Evolutionary conservation across 495 filamentous ascomycete species (phyloP).

Genomic region (Penicillium waksmanii): DNA sequence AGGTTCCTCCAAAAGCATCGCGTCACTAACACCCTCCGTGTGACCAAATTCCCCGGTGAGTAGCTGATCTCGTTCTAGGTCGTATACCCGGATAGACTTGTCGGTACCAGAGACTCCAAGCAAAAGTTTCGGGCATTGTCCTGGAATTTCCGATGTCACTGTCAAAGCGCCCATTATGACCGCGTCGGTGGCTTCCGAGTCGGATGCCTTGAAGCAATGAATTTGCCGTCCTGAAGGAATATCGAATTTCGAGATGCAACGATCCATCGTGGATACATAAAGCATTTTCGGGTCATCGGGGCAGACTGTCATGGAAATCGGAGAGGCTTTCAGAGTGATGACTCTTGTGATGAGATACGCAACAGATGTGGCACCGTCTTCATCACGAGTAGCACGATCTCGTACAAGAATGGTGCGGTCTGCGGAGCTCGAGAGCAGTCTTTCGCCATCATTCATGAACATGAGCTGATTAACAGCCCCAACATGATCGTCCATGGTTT

Average conservation of each 20-base stretch:
- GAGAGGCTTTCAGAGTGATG: conserved; percentile 82
- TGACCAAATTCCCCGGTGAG: conserved; percentile 91
- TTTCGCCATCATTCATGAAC: conserved; percentile 66
- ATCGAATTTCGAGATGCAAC: conserved; percentile 77
- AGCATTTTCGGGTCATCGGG: conserved; percentile 63
- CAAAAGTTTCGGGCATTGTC: conserved; percentile 58
- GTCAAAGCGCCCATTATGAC: conserved; percentile 80
- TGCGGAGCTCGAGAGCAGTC: conserved; percentile 81
- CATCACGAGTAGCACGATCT: conserved; percentile 69
- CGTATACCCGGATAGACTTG: conserved; percentile 91
- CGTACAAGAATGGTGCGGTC: conserved; percentile 84
- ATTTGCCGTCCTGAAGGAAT: conserved; percentile 69
- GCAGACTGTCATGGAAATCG: conserved; percentile 75
- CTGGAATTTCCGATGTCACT: conserved; percentile 44
- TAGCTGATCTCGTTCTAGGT: conserved; percentile 72
- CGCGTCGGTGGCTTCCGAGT: conserved; percentile 75
- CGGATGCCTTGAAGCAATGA: conserved; percentile 77
- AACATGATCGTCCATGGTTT: conserved; percentile 80
- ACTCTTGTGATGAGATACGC: conserved; percentile 77
- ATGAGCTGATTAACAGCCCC: conserved; percentile 66
- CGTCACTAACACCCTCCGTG: conserved; percentile 85
- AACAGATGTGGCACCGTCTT: conserved; percentile 63
- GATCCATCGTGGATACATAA: conserved; percentile 79
- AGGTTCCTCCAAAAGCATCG: conserved; percentile 65
- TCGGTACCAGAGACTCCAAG: conserved; percentile 88